Conservation (phyloP, 805 yeast species). For the Ogataea ramenticola region DNA sequence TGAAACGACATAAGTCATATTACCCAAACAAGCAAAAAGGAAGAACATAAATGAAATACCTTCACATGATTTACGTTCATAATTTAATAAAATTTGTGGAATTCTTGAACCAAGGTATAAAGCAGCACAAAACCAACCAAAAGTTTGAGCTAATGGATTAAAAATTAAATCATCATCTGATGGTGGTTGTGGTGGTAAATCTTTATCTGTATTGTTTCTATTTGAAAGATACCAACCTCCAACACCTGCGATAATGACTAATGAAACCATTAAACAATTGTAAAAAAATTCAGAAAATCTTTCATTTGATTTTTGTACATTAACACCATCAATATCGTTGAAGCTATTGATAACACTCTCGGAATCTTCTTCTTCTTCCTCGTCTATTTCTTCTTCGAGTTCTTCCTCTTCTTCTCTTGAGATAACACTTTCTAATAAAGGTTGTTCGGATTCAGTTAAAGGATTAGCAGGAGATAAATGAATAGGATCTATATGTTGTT, state of each 20-base stretch:
- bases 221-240: constrained; percentile 81
- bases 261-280: constrained; percentile 45
- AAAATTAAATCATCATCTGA: constrained; percentile 41
- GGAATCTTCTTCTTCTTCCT: constrained; percentile 23
- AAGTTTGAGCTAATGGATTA: constrained; percentile 75
- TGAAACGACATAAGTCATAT: constrained; percentile 81
- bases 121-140: constrained; percentile 76
- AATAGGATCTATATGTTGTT: constrained; percentile 53
- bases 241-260: constrained; percentile 72
- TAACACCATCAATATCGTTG: constrained; percentile 24
- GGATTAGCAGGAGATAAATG: constrained; percentile 90
- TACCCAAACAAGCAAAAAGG: constrained; percentile 91
- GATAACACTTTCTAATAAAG: constrained; percentile 50
- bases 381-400: constrained; percentile 12
- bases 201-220: constrained; percentile 32
- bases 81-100: constrained; percentile 87
- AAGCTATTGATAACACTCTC: constrained; percentile 19
- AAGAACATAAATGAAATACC: constrained; percentile 92
- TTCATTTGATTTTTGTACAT: constrained; percentile 7
- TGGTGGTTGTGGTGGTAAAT: constrained; percentile 18
- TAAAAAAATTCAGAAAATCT: constrained; percentile 21
- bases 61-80: constrained; percentile 83
- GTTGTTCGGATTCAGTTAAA: constrained; percentile 56
- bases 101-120: constrained; percentile 81
- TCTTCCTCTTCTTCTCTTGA: constrained; percentile 35